Conservation (phyloP, 371 early-diverging fungal species). For the Rhizopus arrhizus region DNA sequence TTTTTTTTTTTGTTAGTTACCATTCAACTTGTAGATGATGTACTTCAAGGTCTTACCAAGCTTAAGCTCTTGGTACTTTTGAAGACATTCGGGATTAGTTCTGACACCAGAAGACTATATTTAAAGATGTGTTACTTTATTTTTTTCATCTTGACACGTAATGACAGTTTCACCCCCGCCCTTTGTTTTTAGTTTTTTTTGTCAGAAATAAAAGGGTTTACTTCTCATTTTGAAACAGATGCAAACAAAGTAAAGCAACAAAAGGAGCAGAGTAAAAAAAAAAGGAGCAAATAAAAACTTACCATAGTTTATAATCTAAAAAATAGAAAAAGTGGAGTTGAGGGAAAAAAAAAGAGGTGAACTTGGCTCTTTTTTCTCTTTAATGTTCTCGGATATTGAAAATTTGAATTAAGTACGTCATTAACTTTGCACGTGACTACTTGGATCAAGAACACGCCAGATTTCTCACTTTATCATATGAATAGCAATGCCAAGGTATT, state of each 20-base stretch:
- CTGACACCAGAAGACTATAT: slow-evolving; percentile 70
- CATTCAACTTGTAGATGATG: slow-evolving; percentile 78
- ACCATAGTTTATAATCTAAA: no score
- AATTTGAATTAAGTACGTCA: neutral
- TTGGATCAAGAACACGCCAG: no score
- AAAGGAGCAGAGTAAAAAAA: no score
- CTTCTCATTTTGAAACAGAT: no score
- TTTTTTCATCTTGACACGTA: neutral
- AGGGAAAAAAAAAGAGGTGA: neutral
- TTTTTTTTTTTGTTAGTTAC: slow-evolving; percentile 23
- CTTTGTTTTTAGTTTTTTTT: neutral
- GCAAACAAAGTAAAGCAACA: no score
- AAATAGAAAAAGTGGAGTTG: neutral
- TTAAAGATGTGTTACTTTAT: neutral
- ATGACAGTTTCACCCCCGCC: neutral
- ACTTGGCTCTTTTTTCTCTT: neutral
- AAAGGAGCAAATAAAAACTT: no score
- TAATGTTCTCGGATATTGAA: slow-evolving; percentile 2
- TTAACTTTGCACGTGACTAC: slow-evolving; percentile 2
- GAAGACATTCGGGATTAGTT: slow-evolving; percentile 66
- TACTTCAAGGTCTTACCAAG: slow-evolving; percentile 72
- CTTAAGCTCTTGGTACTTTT: slow-evolving; percentile 72
- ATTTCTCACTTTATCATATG: no score
- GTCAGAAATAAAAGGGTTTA: no score
- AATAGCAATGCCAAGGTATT: no score